Base-by-base conservation (phyloP, 2,329 filamentous ascomycete genomes). In the Fusarium sacchari region DNA sequence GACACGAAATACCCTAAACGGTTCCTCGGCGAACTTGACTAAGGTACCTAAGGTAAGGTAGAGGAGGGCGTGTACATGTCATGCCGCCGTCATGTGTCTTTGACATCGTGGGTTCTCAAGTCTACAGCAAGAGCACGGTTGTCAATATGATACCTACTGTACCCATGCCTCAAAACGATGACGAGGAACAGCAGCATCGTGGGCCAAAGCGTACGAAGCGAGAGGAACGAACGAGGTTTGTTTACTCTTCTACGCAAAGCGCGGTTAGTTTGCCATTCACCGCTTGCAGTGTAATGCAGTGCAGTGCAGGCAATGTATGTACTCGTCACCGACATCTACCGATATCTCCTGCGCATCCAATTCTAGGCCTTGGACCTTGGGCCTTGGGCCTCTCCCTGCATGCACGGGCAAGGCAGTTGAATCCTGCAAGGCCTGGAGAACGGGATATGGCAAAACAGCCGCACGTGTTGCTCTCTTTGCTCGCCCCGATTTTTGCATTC, bases 261-360 rank as follows among this genome's bases (percentile, higher is more conserved):
- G 72, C 72, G 72, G 60, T 50, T 74, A 56, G 36, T 28, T 60
- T 46, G 36, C 64, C 28, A 57, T 69, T 60, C 64, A 47, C 36
- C 46, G 37, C 55, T 55, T 43, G 42, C 44, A 37, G 26, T 47
- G 20, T 20, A 7, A 15, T 22, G 24, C 30, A 49, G 26, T 47
- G 20, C 24, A 7, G 32, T 22, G 24, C 30, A 49, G 32, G 14
- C 30, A 22, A 28, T 7, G 44, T 36, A 28, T 7, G 44, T 36
- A 60, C 64, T 49, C 52, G 39, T 69, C 59, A 60, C 52, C 34
- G 63, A 56, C 58, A 49, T 60, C 53, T 36, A 69, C 44, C 30
- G 26, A 20, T 60, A 30, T 55, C 60, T 43, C 43, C 24, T 40
- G 49, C 32, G 52, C 43, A 43, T 37, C 37, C 46, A n/a, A n/a